Base-by-base conservation (phyloP, 495 filamentous ascomycete species). In the Penicillium maclennaniae region DNA sequence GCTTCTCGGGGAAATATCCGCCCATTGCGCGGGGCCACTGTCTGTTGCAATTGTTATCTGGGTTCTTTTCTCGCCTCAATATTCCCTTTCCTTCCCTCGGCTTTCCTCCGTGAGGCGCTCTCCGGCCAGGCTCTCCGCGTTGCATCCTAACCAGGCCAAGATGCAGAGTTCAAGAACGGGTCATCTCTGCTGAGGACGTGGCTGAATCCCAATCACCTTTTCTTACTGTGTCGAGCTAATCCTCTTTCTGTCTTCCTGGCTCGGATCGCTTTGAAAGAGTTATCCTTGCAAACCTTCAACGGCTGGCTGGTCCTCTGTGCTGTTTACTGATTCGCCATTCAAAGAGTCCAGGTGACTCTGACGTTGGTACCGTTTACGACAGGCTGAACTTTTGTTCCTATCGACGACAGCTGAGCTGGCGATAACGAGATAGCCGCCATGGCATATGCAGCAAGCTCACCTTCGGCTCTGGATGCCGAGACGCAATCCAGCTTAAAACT, bases 81-180 rank as follows among this genome's bases (percentile, higher is more conserved):
- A n/a, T 38, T 17, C 26, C 47, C 38, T 16, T 23, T 46, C 42
- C 16, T 26, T 53, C 42, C 43, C 37, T 53, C 49, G 51, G 44
- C 49, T 55, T 59, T 54, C 45, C 42, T 47, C 63, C 61, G 71
- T 67, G 71, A 72, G 53, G 68, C 61, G 71, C 69, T 73, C 70
- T 71, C 71, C 59, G 68, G 66, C 62, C 74, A 72, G 66, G 74
- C 70, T 70, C 71, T 73, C 66, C 71, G 68, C 69, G 70, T 73
- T 67, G 63, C 66, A 73, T 68, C 62, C 60, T 53, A 75, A 61
- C 62, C 69, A 71, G 65, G 69, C 66, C 74, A 77, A 76, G 67
- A 77, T 77, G 74, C 74, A 75, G 67, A 76, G 66, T 75, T 71
- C 70, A 73, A 74, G 65, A 67, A 63, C 72, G 49, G 64, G 66